Evolutionary conservation across 2,329 filamentous ascomycete genomes (phyloP), one percentile per base, ranked within the genome.

Genomic region (Fusarium continuum): DNA sequence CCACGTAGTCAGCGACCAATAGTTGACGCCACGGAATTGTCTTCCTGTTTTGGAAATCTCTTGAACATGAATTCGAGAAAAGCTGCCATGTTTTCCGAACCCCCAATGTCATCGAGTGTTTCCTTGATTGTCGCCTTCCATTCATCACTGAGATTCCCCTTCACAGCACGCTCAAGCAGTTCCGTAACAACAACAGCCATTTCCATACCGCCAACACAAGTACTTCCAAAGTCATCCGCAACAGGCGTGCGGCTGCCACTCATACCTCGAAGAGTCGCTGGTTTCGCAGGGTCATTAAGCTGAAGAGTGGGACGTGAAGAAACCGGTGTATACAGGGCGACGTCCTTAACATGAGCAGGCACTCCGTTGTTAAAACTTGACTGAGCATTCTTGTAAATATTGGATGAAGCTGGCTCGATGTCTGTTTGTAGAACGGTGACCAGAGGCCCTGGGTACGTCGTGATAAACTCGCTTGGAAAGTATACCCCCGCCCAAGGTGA

Each of bases 121-220:
- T 61, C 48, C 41, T 40, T 38, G 34, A 60, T 43, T 23, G 47
- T 36, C 10, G 25, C n/a, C 20, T 19, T 47, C 57, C 55, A 60
- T 28, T 53, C 54, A 28, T 31, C 14, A n/a, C 28, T 19, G 5
- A 54, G 13, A 19, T 39, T 22, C 11, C 22, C 48, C 26, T 48
- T 25, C 11, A 40, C 31, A 32, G 34, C 22, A 10, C 11, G 36
- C 16, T 60, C 57, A 5, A 61, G 41, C 11, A 60, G 14, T 35
- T 55, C 55, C 13, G 43, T 48, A 4, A 48, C 47, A 3, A 61
- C 55, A n/a, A 60, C 48, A n/a, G 48, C 55, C 48, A 61, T 61
- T 20, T 60, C 57, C 55, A 61, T 55, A 8, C 41, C 41, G 9
- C 57, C 48, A 16, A 61, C 48, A 16, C 55, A 60, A 22, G 43